Evolutionary conservation across 2,329 filamentous ascomycete species (phyloP), one percentile per base, ranked within the genome.

Genomic region (Penicillium paneum): DNA sequence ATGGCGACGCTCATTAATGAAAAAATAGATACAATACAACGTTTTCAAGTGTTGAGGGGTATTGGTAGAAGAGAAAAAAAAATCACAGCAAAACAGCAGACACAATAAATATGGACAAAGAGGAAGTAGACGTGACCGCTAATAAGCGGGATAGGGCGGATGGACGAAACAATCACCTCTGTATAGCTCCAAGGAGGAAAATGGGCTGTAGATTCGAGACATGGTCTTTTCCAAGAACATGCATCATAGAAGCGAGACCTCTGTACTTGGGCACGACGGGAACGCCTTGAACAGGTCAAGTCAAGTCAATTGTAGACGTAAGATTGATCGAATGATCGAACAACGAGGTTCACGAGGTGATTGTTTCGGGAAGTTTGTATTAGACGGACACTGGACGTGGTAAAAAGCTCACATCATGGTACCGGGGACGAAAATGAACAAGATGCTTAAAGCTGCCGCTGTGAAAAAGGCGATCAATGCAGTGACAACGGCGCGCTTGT

Each of bases 371-470:
- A 6, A 15, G 28, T 36, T 36, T n/a, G 26, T 29, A 32, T 47
- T 34, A 36, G 34, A 26, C 4, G 32, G 32, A 49, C 24, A 21
- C 42, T 19, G 15, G 44, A 32, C 19, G 5, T 1, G 29, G 8
- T 32, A 13, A 46, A 41, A 42, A 31, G n/a, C 35, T 67, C 63
- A 77, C 54, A 78, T 67, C 63, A 71, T 71, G 17, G 73, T 95
- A 51, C 94, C 93, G 1, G 94, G 94, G 5, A 99, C 94, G 55
- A 99, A 87, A 64, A 97, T 92, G 77, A 99, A 99, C 26, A 99
- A 79, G 54, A 94, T 83, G 66, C 90, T 90, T 13, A 97, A 77
- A n/a, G 86, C 90, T 3, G 90, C 86, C 60, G 93, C 90, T 51
- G 95, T 80, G 31, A 95, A 71, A 28, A 87, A 71, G 29, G 92